Conservation (phyloP, 129 eudicot species). For the Artemisia annua region DNA sequence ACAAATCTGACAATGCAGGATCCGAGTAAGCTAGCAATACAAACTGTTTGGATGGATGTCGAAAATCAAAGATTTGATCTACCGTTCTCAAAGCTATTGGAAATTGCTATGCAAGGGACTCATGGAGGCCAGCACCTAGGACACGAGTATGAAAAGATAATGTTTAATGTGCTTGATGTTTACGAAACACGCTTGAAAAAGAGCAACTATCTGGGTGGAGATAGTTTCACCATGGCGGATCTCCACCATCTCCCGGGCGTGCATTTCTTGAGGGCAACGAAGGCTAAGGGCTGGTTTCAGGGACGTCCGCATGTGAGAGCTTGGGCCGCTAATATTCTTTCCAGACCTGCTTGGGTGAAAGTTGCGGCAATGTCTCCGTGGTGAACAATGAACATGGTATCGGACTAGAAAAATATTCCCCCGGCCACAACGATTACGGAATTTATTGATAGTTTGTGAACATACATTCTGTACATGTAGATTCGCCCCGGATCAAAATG, state of each 20-base stretch:
- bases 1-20: constrained; percentile 38
- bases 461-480: no score
- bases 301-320: constrained; percentile 57
- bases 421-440: no score
- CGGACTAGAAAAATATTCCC: not conserved
- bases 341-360: constrained; percentile 63
- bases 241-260: constrained; percentile 42
- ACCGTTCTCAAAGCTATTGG: constrained; percentile 27
- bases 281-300: constrained; percentile 36
- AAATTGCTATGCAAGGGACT: constrained; percentile 14
- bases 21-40: constrained; percentile 36
- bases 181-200: constrained; percentile 43
- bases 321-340: constrained; percentile 48
- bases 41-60: constrained; percentile 36
- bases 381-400: not conserved
- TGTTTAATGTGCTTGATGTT: constrained; percentile 48
- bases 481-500: no score
- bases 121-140: not conserved
- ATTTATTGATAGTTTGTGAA: not conserved
- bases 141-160: constrained; percentile 20
- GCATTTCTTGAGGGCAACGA: constrained; percentile 45
- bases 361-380: constrained; percentile 28
- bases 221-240: constrained; percentile 49
- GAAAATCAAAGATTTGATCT: constrained; percentile 37
- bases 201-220: constrained; percentile 53